Evolutionary conservation across 2,329 filamentous ascomycete species (phyloP).

Genomic region (Albophoma yamanashiensis): DNA sequence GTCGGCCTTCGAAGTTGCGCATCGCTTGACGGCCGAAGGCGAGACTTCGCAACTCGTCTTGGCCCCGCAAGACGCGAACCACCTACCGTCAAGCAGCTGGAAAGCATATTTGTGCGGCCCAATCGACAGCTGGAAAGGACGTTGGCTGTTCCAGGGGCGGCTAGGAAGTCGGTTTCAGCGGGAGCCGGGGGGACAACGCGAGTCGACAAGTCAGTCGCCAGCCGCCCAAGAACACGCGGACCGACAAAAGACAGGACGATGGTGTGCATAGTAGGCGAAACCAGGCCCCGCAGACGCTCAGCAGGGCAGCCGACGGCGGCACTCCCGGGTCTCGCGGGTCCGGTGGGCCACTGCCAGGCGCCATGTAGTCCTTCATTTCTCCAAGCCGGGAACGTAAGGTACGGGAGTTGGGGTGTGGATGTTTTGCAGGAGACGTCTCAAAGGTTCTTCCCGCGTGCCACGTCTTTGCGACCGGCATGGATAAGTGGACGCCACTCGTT

Average conservation of each 20-base stretch:
- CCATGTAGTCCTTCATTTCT: not conserved
- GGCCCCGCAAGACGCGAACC: not conserved
- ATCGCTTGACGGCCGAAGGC: not conserved
- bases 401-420: not conserved
- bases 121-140: not conserved
- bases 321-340: not conserved
- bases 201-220: not conserved
- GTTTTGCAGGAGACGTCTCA: conserved; percentile 2
- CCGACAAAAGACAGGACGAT: not conserved
- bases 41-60: not conserved
- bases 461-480: conserved; percentile 9
- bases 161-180: not conserved
- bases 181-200: not conserved
- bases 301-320: not conserved
- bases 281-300: not conserved
- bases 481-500: conserved; percentile 12
- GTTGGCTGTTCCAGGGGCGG: not conserved
- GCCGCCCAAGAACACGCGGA: not conserved
- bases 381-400: not conserved
- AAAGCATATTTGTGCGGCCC: not conserved
- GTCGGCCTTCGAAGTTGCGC: not conserved
- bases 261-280: not conserved
- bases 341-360: not conserved
- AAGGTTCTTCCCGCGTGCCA: not conserved
- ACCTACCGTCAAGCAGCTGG: not conserved